Evolutionary conservation across 306 rosid genomes (phyloP).

Genomic region (Luffa aegyptiaca): DNA sequence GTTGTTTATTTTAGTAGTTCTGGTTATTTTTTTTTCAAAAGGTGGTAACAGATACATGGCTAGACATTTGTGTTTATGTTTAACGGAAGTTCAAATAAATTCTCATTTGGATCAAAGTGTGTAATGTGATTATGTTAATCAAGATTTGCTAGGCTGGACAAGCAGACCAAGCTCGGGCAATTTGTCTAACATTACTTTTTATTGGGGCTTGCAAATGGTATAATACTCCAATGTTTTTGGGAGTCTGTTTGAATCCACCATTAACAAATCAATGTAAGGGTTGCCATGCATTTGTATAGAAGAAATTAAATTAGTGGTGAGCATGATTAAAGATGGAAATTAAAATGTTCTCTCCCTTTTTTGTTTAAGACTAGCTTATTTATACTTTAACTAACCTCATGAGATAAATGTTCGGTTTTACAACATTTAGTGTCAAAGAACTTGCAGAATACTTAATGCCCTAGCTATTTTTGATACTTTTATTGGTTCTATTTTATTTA

Average conservation of each 20-base stretch:
- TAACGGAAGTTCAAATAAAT: neutral
- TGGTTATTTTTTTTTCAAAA: no score
- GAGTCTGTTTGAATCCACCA: neutral
- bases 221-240: neutral
- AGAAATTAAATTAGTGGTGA: neutral
- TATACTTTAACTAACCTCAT: neutral
- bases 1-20: no score
- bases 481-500: no score
- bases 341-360: neutral
- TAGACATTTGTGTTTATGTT: no score
- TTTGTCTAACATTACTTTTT: neutral
- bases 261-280: neutral
- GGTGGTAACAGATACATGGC: no score
- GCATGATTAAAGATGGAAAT: neutral
- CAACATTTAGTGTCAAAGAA: neutral
- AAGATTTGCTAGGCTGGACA: neutral
- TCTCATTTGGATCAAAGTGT: neutral
- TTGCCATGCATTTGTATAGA: neutral
- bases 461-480: no score
- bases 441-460: neutral
- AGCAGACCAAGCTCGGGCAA: neutral
- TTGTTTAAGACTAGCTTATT: neutral
- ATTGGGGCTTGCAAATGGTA: neutral
- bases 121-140: neutral
- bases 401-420: neutral